Conservation (phyloP, 2,329 filamentous ascomycete genomes). For the Pseudogymnoascus sp. region DNA sequence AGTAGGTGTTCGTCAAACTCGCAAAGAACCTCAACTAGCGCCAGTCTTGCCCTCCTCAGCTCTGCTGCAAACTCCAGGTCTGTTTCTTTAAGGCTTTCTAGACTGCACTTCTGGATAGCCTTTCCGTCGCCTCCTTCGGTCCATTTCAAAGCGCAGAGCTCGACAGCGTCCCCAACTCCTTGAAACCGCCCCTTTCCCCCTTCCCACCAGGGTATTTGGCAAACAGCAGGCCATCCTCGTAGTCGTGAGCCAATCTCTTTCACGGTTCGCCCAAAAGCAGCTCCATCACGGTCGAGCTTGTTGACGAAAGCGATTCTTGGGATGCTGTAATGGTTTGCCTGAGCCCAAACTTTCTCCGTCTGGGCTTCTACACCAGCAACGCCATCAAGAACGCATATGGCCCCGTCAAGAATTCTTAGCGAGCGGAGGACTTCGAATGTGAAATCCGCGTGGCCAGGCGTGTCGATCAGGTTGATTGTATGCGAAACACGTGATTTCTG, state of each 20-base stretch:
- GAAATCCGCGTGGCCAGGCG: conserved; percentile 93
- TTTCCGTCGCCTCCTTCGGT: conserved; percentile 58
- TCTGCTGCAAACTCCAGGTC: conserved; percentile 52
- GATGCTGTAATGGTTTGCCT: conserved; percentile 77
- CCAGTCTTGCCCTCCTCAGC: conserved; percentile 65
- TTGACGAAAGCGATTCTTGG: conserved; percentile 77
- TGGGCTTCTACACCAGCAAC: conserved; percentile 94
- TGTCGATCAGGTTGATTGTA: conserved; percentile 88
- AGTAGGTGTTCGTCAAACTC: conserved; percentile 84
- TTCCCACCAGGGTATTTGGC: conserved; percentile 92
- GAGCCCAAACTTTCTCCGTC: conserved; percentile 92
- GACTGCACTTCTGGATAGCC: conserved; percentile 45
- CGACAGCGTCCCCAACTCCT: conserved; percentile 78
- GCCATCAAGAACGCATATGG: conserved; percentile 86
- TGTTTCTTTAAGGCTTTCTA: conserved; percentile 43
- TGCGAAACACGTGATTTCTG: conserved; percentile 45
- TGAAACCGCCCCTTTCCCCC: conserved; percentile 62
- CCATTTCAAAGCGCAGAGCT: conserved; percentile 69
- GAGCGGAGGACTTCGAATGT: conserved; percentile 94
- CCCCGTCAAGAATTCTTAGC: conserved; percentile 77
- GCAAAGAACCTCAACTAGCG: conserved; percentile 74
- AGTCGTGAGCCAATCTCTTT: conserved; percentile 76
- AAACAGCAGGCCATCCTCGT: conserved; percentile 78
- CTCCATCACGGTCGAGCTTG: conserved; percentile 77
- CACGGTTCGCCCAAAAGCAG: conserved; percentile 74